Base-by-base conservation (phyloP, 2,329 filamentous ascomycete genomes). In the Aureobasidium vineae region DNA sequence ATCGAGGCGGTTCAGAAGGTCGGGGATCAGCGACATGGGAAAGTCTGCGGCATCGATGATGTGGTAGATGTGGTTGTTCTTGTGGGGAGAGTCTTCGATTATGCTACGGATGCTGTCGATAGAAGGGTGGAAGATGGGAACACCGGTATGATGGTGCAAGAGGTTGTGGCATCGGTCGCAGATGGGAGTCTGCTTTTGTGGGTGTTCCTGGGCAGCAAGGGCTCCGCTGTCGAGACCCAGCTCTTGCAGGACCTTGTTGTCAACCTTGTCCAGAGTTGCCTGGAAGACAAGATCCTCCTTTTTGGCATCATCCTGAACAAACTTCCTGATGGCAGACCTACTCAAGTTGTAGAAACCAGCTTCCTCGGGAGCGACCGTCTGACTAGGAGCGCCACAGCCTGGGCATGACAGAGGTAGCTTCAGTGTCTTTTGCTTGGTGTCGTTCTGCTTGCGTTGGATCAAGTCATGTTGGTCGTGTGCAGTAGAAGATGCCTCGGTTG, bases 1-100 rank as follows among this genome's bases (percentile, higher is more conserved):
- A 40, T 88, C 82, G 1, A 97, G 82, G 0, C 91, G 81, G 8
- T 85, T 81, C 68, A 90, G 85, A 11, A 99, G 85, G 52, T 88
- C 86, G 0, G 92, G 91, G 4, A 98, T 83, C 16, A 99, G 79
- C 1, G 95, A 97, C 85, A 99, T 90, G 23, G 95, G 95, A 70
- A 99, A 98, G 77, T 99, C 95, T 68, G 93, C 95, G 2, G 95
- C 94, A 74, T 99, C 95, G 26, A 99, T 81, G 31, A 99, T 84
- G 77, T 99, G 95, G 75, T 98, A 99, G 68, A 99, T 88, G 77
- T 97, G 91, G 73, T 99, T 98, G 75, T 90, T 86, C 75, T 90
- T 90, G 78, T 96, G 88, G 0, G 93, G 93, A 1, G 94, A 96
- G 77, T 96, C 91, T 63, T 88, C 84, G 63, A 99, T 90, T 19